Evolutionary conservation across 2,329 filamentous ascomycete genomes (phyloP), one percentile per base, ranked within the genome.

Genomic region (Xylariaceae sp.): DNA sequence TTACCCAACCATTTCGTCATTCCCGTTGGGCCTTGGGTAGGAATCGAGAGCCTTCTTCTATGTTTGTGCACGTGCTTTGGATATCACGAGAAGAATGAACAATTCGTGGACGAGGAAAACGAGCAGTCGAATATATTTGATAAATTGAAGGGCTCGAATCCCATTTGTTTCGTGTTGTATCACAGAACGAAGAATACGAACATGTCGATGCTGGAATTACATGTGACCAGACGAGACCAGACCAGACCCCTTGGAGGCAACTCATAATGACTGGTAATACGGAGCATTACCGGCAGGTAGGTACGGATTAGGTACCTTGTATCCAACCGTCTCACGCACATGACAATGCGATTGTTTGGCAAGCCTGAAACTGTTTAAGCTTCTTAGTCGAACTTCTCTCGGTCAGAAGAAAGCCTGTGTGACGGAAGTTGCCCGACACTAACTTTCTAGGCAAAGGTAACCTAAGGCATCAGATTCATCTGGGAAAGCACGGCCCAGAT

Each of bases 1-100:
- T 61, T 63, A 34, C 51, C 51, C 41, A 50, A 55, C 51, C 49
- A 59, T 61, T 56, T 51, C 54, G 23, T 56, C 23, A n/a, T 56
- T 47, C 51, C 41, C 35, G 54, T 51, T 49, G 34, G 45, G 51
- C 54, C 50, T 58, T 57, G 47, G 47, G 51, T 48, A 59, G 56
- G 52, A 55, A 53, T 41, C 48, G 44, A 56, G 37, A 45, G 41
- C 17, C 34, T 30, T 30, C 23, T 30, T 55, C 35, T 34, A 48
- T 55, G 37, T 54, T 30, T 56, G 35, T 53, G 51, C 23, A 35
- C 41, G 41, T 30, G 15, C 15, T 17, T 51, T 23, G 9, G n/a
- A n/a, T 35, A 35, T 51, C 23, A 50, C 23, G 23, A 35, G 23
- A 23, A 23, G 13, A 9, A 9, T n/a, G 23, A n/a, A 18, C 17